A percentile compares a stretch with the other conserved stretches of the same genome.
Evolutionary conservation across 805 yeast species (phyloP).

Genomic region (Candida maesae): DNA sequence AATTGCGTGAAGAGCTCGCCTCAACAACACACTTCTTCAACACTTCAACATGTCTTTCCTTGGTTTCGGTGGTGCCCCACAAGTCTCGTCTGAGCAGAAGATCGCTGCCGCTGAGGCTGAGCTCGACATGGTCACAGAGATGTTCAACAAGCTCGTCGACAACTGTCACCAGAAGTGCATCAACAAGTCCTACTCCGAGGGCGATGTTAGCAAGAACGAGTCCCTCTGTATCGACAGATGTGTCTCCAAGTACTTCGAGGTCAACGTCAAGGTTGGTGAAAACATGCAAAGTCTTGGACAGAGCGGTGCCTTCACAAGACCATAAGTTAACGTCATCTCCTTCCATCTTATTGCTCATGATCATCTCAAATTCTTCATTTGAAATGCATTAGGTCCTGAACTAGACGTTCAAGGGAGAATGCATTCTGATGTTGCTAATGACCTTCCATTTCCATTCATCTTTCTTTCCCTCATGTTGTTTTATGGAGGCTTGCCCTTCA

Average conservation of each 20-base stretch:
- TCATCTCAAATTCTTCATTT: not conserved
- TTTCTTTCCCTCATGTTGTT: no score
- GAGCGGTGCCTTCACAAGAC: conserved; percentile 35
- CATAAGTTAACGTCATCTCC: conserved; percentile 7
- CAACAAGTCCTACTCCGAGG: conserved; percentile 56
- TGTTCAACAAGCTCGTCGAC: conserved; percentile 91
- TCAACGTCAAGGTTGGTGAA: conserved; percentile 93
- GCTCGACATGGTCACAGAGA: conserved; percentile 94
- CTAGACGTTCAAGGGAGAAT: not conserved
- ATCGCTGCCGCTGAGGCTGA: conserved; percentile 93
- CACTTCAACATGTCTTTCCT: conserved; percentile 54
- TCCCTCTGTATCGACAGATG: conserved; percentile 91
- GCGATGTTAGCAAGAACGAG: conserved; percentile 75
- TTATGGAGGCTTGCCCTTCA: no score
- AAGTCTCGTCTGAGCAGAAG: conserved; percentile 69
- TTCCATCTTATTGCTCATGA: not conserved
- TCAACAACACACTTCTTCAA: not conserved
- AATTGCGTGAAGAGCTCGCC: no score
- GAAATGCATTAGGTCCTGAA: not conserved
- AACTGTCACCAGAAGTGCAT: conserved; percentile 89
- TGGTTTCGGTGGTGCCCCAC: conserved; percentile 76
- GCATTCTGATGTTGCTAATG: not conserved
- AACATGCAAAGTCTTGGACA: conserved; percentile 52
- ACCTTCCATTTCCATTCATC: not conserved
- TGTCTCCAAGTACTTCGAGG: conserved; percentile 91